Base-by-base conservation (phyloP, 352 stramenopile species). In the Phytophthora lateralis region DNA sequence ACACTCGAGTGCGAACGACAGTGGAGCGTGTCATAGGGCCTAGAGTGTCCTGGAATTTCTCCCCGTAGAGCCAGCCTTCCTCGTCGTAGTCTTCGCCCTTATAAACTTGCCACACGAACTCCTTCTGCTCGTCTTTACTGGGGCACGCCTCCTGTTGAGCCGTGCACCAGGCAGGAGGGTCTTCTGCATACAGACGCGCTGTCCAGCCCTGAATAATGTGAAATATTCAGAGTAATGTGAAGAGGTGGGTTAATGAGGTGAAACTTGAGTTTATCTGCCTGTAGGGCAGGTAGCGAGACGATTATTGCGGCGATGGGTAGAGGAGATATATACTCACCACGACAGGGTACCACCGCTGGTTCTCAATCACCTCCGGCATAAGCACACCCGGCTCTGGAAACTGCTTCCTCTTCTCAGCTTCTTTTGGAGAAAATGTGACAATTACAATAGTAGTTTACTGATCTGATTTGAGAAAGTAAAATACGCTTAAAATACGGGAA, bases 341-440 rank as follows among this genome's bases (percentile, higher is more conserved):
- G 7, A 95, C 76, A 14, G 86, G 68, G 43, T 89, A 93, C 86
- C 86, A 95, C 24, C 86, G 82, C 66, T 95, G 86, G 65, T 95
- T 95, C 73, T 95, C 86, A 57, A 95, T 87, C 61, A 95, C 74
- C 62, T 95, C 86, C 15, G 66, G 64, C 78, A 82, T 82, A 5
- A 29, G 1, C 15, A 63, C 42, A 47, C 42, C 26, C 43, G 24
- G 50, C 24, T 34, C n/a, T 10, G 26, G 10, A 8, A 43, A 14
- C 55, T 48, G 44, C 26, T 35, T 32, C 18, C 45, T 50, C 30
- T 62, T 55, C 15, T 20, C 37, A 18, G 39, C 27, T 66, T 60
- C 55, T 63, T 65, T 17, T 18, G 48, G 21, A 35, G 37, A 39
- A 53, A 48, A 35, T 60, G 61, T 34, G 61, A 65, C 55, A 60